Conservation (phyloP, 1,139 yeast genomes). For the Tardiomyces depauwii region DNA sequence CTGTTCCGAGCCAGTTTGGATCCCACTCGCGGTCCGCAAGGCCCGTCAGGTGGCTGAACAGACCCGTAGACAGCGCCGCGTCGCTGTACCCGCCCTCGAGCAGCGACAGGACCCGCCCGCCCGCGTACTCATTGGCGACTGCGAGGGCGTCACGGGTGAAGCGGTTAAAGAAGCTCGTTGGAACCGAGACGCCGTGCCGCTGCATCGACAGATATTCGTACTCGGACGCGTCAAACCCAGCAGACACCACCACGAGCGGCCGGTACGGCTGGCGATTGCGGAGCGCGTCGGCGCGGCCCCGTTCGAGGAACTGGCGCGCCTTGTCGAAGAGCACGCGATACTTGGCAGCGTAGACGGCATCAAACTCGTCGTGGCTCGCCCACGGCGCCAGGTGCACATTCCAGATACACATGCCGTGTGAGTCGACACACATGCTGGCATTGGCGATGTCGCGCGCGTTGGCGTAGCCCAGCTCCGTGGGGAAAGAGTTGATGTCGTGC, state of each 20-base stretch:
- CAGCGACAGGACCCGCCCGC: slow-evolving; percentile 56
- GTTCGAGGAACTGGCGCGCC: slow-evolving; percentile 51
- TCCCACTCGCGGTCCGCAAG: slow-evolving; percentile 50
- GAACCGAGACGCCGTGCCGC: slow-evolving; percentile 73
- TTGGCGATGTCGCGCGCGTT: slow-evolving; percentile 59
- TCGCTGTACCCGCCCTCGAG: slow-evolving; percentile 86
- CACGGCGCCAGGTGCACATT: slow-evolving; percentile 70
- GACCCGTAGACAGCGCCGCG: slow-evolving; percentile 71
- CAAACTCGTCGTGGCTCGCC: slow-evolving; percentile 50
- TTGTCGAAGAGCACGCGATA: slow-evolving; percentile 54
- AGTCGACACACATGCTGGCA: slow-evolving; percentile 71
- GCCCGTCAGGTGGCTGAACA: slow-evolving; percentile 69
- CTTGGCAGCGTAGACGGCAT: slow-evolving; percentile 47
- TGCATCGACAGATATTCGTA: slow-evolving; percentile 78
- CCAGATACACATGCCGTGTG: slow-evolving; percentile 76
- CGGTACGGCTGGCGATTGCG: slow-evolving; percentile 35
- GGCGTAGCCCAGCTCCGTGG: slow-evolving; percentile 73
- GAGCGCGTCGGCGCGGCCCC: slow-evolving; percentile 27
- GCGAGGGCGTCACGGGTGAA: slow-evolving; percentile 65
- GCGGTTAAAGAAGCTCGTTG: slow-evolving; percentile 65
- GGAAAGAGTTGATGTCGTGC: slow-evolving; percentile 81
- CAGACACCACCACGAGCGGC: slow-evolving; percentile 63
- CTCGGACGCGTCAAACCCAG: slow-evolving; percentile 87
- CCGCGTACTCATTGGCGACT: slow-evolving; percentile 48
- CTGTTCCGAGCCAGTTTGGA: slow-evolving; percentile 23